A percentile compares a stretch with the other conserved stretches of the same genome.
Evolutionary conservation across 257 asterid species (phyloP).

Genomic region (Rehmannia glutinosa): DNA sequence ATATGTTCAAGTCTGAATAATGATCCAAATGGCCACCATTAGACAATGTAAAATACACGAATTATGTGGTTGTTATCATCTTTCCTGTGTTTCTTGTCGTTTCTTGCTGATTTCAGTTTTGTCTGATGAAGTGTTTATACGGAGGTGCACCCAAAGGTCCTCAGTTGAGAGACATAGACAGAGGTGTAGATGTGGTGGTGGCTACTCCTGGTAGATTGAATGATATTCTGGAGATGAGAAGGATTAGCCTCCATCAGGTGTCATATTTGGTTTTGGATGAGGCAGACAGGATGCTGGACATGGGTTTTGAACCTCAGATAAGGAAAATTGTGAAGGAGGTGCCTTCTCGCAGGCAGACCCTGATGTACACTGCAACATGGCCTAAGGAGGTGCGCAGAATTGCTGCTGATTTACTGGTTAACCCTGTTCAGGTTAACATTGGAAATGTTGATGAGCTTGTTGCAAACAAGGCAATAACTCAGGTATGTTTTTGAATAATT

Average conservation of each 20-base stretch:
- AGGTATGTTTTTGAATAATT: conserved; percentile 36
- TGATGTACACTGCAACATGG: conserved; percentile 99
- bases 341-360: conserved; percentile 83
- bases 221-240: conserved; percentile 92
- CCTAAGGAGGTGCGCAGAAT: conserved; percentile 97
- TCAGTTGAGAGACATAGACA: conserved; percentile 73
- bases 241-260: conserved; percentile 82
- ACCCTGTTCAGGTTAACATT: conserved; percentile 94
- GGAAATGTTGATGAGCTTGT: conserved; percentile 91
- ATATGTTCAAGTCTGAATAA: neutral
- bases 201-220: conserved; percentile 99
- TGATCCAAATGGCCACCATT: neutral
- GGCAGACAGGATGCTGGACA: conserved; percentile 99
- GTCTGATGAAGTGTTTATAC: conserved; percentile 59
- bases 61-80: neutral
- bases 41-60: neutral
- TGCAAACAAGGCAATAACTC: conserved; percentile 97
- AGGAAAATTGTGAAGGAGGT: conserved; percentile 95
- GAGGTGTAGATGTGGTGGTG: conserved; percentile 92
- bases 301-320: conserved; percentile 99
- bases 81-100: neutral
- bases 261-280: conserved; percentile 95
- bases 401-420: conserved; percentile 80
- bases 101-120: conserved; percentile 22
- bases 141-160: conserved; percentile 95